These are phyloP conservation scores for Scheffersomyces stipitis DNA, from an alignment of 805 yeast species.

Conservation along the genomic window DNA sequence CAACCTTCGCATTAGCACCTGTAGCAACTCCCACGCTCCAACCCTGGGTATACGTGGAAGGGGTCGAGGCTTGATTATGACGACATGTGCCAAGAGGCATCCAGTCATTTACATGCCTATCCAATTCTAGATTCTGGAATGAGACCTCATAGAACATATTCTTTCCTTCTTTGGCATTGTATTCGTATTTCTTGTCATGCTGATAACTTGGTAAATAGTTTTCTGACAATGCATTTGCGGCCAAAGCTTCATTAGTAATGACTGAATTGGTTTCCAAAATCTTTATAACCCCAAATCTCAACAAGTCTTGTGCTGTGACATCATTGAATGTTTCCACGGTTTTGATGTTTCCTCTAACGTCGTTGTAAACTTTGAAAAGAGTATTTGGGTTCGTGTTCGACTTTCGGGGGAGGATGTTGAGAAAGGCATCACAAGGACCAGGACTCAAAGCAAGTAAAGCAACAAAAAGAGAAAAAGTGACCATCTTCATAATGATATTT, in stretches of 20 bases:
- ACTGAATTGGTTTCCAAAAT: neutral
- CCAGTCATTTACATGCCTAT: neutral
- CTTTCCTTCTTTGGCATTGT: neutral
- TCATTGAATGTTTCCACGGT: neutral
- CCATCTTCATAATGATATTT: no score
- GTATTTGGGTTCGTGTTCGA: no score
- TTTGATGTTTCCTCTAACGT: neutral
- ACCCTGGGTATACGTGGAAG: neutral
- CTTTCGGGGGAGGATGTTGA: no score
- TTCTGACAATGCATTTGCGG: neutral
- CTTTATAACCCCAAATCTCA: neutral
- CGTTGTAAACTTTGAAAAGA: neutral
- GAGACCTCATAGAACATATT: neutral
- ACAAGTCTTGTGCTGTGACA: neutral
- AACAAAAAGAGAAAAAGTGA: no score
- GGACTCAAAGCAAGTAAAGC: no score
- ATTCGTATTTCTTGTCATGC: neutral
- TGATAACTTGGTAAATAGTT: neutral
- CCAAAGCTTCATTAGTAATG: neutral
- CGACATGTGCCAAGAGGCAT: neutral
- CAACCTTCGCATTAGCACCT: neutral
- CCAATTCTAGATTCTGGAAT: neutral
- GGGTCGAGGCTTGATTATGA: neutral
- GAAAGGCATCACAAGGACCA: no score
- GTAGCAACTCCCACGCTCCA: neutral